phyloP scores from a whole-genome alignment of 179 eudicot genomes.

The Heliamphora ciliata region DNA sequence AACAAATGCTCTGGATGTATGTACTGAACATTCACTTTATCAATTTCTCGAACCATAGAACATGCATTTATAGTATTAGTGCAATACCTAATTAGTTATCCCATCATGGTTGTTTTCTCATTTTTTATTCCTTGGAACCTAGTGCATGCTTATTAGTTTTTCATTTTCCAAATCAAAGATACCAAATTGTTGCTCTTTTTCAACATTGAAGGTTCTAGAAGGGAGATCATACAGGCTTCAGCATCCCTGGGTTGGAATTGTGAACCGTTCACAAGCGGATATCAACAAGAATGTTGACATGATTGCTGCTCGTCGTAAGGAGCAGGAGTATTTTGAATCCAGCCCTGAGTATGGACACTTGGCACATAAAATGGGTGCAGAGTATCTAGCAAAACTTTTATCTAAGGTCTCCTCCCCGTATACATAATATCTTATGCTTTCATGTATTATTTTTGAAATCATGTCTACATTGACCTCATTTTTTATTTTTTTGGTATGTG shows the following conservation, averaged over 20 bases:
- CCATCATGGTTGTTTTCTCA: neutral
- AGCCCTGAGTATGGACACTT: constrained; percentile 98
- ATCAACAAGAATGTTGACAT: constrained; percentile 95
- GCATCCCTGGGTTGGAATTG: constrained; percentile 99
- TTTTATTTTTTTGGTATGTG: constrained; percentile 7
- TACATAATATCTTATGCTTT: neutral
- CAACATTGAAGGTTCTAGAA: constrained; percentile 67
- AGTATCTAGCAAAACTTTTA: constrained; percentile 85
- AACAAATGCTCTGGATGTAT: constrained; percentile 89
- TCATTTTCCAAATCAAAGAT: neutral
- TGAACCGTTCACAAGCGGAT: constrained; percentile 99
- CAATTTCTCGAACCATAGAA: neutral
- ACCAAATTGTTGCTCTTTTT: constrained; percentile 2
- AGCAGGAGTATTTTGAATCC: constrained; percentile 77
- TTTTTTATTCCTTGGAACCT: constrained; percentile 1
- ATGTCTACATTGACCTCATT: constrained; percentile 3
- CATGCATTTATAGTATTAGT: neutral
- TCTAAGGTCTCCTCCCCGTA: constrained; percentile 45
- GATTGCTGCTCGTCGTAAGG: constrained; percentile 78
- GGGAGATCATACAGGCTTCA: constrained; percentile 90
- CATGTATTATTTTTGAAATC: neutral
- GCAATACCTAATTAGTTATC: neutral
- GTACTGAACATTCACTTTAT: constrained; percentile 17
- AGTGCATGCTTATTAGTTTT: neutral
- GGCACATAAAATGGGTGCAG: constrained; percentile 94